These are phyloP conservation scores for Aspergillus kassunensis DNA, from an alignment of 495 filamentous ascomycete genomes.

Conservation along the genomic window DNA sequence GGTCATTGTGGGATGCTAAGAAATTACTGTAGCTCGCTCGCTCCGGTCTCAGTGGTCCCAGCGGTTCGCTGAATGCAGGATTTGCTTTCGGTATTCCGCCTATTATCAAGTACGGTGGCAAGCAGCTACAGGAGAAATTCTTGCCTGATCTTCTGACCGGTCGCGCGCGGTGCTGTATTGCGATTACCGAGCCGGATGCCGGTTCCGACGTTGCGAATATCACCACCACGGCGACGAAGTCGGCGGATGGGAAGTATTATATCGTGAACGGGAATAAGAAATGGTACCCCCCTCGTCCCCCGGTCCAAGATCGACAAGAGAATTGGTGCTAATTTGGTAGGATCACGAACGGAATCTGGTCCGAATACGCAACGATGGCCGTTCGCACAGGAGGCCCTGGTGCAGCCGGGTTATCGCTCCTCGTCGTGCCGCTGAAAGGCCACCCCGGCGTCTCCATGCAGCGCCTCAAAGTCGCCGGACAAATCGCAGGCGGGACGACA, in stretches of 20 bases:
- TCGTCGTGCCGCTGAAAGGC: slow-evolving; percentile 63
- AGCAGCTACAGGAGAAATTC: slow-evolving; percentile 56
- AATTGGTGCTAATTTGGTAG: slow-evolving; percentile 25
- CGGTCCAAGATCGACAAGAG: too few species aligned
- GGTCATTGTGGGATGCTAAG: background rate
- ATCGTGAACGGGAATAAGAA: slow-evolving; percentile 76
- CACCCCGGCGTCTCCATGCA: slow-evolving; percentile 63
- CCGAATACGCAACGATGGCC: slow-evolving; percentile 67
- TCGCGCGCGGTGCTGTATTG: slow-evolving; percentile 64
- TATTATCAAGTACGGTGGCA: slow-evolving; percentile 62
- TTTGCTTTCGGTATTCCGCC: slow-evolving; percentile 69
- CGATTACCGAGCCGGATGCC: slow-evolving; percentile 72
- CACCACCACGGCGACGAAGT: slow-evolving; percentile 60
- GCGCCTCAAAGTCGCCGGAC: slow-evolving; percentile 57
- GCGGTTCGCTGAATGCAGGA: slow-evolving; percentile 59
- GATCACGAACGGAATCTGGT: slow-evolving; percentile 78
- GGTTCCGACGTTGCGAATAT: slow-evolving; percentile 72
- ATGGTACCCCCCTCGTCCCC: too few species aligned
- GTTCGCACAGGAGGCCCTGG: slow-evolving; percentile 72
- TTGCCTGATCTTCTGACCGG: slow-evolving; percentile 65
- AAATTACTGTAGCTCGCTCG: slow-evolving; percentile 49
- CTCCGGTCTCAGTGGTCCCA: slow-evolving; percentile 58
- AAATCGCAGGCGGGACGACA: slow-evolving; percentile 61
- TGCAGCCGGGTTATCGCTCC: slow-evolving; percentile 55
- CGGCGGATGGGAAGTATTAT: slow-evolving; percentile 60